Conservation (phyloP, 2,329 filamentous ascomycete species). For the Ophiostoma sp. region DNA sequence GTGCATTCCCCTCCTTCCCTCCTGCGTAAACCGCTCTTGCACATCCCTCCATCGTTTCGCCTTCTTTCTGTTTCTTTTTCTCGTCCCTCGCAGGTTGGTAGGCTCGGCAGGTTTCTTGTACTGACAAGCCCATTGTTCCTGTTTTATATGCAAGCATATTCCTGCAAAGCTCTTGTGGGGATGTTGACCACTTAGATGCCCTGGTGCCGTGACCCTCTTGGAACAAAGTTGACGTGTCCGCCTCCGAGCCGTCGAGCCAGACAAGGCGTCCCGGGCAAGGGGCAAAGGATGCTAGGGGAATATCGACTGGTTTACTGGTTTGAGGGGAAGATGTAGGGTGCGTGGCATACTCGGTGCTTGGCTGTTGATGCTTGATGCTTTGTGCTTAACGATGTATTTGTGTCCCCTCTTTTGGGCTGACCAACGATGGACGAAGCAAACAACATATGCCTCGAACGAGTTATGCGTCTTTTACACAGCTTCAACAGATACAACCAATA, state of each 20-base stretch:
- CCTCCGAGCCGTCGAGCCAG: conserved; percentile 19
- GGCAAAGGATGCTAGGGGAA: background rate
- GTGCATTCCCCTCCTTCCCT: background rate
- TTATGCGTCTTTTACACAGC: conserved; percentile 1
- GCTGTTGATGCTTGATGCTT: background rate
- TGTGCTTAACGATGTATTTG: too few species aligned
- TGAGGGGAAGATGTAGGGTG: background rate
- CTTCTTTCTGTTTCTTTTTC: background rate
- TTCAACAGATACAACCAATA: background rate
- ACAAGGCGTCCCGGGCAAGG: background rate
- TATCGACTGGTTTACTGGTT: background rate
- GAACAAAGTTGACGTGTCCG: conserved; percentile 24
- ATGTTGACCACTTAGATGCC: background rate
- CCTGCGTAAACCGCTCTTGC: background rate
- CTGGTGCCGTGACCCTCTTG: background rate
- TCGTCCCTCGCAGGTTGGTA: background rate
- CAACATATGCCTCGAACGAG: background rate
- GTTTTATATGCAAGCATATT: background rate
- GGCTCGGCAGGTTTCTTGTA: background rate
- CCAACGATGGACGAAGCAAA: background rate
- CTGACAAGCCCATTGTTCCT: background rate
- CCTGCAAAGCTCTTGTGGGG: background rate
- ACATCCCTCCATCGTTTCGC: background rate
- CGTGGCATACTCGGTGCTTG: background rate
- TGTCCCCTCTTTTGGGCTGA: background rate